Base-by-base conservation (phyloP, 2,329 filamentous ascomycete species). In the Claviceps sp. region DNA sequence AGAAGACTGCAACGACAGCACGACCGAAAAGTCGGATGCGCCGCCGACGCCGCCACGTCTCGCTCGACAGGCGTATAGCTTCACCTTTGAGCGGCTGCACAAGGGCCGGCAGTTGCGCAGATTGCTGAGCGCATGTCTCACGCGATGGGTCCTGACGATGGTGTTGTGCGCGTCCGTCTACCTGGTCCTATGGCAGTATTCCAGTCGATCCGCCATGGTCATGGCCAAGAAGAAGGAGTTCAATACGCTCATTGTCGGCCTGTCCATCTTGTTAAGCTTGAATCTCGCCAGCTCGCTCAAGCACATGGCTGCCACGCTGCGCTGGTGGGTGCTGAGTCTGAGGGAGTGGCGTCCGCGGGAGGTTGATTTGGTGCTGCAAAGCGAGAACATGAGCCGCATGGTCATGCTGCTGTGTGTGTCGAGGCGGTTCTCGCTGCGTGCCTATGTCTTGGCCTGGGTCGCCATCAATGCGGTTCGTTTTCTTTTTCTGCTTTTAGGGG, bases 311-410 rank as follows among this genome's bases (percentile, higher is more conserved):
- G 58, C 64, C 14, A 70, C 72, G 54, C 60, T 72, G 54, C 63
- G 72, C n/a, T 75, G 72, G 70, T 72, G 69, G 61, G 66, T 74
- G 30, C 57, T 75, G 43, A 67, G 64, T 52, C 59, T 62, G 8
- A 59, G 63, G 5, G 62, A 65, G 41, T 63, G 69, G 54, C 65
- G 65, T 37, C 59, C 67, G 42, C 59, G 58, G 5, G 72, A 75
- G 62, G 54, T 55, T 26, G 60, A 62, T 26, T 51, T 58, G 18
- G 54, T 55, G 2, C 46, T 62, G 9, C 57, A 61, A 34, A 58
- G 58, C 54, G 57, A 60, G 41, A 60, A 60, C 24, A 55, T 62
- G 2, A 61, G 59, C 45, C 52, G 55, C 5, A 56, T 62, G 52
- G 49, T 58, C 20, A 50, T 51, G 9, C 48, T 62, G 37, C 51